Conservation (phyloP, 495 filamentous ascomycete genomes). For the Penicillium fimorum region DNA sequence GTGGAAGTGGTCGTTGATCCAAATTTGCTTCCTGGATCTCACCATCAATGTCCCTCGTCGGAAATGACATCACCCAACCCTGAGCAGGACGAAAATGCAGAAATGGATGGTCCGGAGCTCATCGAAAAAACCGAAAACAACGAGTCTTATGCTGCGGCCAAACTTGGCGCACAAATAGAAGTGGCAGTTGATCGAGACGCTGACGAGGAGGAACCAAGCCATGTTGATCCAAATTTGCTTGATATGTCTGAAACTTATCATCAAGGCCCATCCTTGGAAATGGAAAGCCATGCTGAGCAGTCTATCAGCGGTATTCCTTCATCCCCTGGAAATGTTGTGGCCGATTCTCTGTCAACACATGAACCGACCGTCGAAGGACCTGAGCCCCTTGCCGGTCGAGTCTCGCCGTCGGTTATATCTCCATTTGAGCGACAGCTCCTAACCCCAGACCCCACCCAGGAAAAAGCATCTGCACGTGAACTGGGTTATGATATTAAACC, state of each 20-base stretch:
- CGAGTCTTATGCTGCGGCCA: neutral
- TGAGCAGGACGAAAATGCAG: constrained; percentile 8
- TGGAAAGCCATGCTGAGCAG: neutral
- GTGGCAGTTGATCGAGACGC: neutral
- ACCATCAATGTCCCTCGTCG: neutral
- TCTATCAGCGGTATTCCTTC: neutral
- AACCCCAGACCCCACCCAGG: constrained; percentile 28
- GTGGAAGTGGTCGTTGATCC: neutral
- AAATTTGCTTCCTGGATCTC: neutral
- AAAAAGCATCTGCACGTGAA: constrained; percentile 4
- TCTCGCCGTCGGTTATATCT: neutral
- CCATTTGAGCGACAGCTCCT: constrained; percentile 17
- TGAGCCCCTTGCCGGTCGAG: neutral
- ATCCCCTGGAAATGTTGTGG: neutral
- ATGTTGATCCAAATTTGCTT: neutral
- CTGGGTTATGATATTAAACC: neutral
- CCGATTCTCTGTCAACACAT: neutral
- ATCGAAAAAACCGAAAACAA: constrained; percentile 3
- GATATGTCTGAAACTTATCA: neutral
- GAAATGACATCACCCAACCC: neutral
- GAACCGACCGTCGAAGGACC: neutral
- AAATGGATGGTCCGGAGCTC: neutral
- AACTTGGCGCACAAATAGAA: neutral
- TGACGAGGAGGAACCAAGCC: neutral
- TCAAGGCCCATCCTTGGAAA: neutral